These are phyloP conservation scores for Kwoniella mangroviensis DNA, from an alignment of 768 basidiomycete genomes.

Conservation along the genomic window DNA sequence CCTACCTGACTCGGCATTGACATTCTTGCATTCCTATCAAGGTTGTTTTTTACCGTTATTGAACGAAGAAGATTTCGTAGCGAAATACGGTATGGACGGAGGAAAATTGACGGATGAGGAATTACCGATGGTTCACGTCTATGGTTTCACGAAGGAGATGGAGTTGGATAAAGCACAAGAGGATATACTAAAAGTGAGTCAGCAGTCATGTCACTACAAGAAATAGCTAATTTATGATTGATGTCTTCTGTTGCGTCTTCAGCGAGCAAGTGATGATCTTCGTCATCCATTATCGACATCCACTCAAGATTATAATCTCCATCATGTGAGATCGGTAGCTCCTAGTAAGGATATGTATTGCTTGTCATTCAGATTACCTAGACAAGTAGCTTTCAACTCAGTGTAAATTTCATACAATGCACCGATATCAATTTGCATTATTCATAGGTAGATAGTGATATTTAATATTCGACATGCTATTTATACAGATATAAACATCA, in stretches of 20 bases:
- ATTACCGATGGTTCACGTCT: constrained; percentile 92
- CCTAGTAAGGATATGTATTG: constrained; percentile 99
- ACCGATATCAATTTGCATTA: not conserved
- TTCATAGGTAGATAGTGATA: not conserved
- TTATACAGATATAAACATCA: not conserved
- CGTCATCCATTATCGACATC: constrained; percentile 63
- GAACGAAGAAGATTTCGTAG: constrained; percentile 55
- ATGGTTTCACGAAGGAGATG: constrained; percentile 90
- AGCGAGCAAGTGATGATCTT: constrained; percentile 76
- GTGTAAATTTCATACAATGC: too few species aligned
- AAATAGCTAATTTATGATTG: too few species aligned
- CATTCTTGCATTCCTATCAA: constrained; percentile 85
- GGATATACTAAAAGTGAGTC: constrained; percentile 79
- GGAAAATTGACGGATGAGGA: constrained; percentile 58
- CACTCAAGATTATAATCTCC: constrained; percentile 59
- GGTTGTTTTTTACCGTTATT: constrained; percentile 66
- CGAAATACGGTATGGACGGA: constrained; percentile 56
- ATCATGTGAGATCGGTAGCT: constrained; percentile 88
- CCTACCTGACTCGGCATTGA: constrained; percentile 86
- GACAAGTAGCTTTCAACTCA: constrained; percentile 58
- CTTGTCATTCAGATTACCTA: constrained; percentile 79
- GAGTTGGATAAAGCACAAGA: constrained; percentile 69
- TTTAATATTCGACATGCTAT: constrained; percentile 1
- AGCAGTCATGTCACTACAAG: too few species aligned
- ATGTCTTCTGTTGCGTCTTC: constrained; percentile 4